Evolutionary conservation across 2,329 filamentous ascomycete genomes (phyloP).

Genomic region (Trichoderma aggressivum): DNA sequence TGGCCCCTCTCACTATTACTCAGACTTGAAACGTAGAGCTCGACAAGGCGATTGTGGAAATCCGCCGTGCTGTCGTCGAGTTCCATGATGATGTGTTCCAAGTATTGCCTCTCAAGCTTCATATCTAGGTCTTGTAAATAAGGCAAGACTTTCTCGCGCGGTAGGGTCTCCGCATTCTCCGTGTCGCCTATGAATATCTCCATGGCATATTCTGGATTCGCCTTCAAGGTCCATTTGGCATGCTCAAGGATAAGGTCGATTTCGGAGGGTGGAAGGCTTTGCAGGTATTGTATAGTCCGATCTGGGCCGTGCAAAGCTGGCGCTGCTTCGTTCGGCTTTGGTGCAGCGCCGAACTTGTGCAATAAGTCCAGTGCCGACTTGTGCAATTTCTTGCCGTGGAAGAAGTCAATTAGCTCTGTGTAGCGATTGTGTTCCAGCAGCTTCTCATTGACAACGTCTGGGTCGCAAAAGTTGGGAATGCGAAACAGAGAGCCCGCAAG

Average conservation of each 20-base stretch:
- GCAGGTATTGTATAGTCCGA: constrained; percentile 84
- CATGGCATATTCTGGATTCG: constrained; percentile 74
- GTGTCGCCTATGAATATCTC: constrained; percentile 91
- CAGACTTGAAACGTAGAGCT: constrained; percentile 62
- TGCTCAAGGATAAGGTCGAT: constrained; percentile 91
- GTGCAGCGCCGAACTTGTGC: constrained; percentile 69
- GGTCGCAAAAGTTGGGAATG: constrained; percentile 95
- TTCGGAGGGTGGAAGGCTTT: constrained; percentile 79
- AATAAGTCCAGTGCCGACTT: constrained; percentile 80
- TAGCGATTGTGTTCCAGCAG: constrained; percentile 85
- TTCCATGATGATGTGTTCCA: constrained; percentile 88
- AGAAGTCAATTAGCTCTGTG: constrained; percentile 93
- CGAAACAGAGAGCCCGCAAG: constrained; percentile 88
- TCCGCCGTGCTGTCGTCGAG: constrained; percentile 80
- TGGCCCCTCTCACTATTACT: constrained; percentile 41
- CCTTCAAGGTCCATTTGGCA: constrained; percentile 78
- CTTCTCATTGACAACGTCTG: constrained; percentile 89
- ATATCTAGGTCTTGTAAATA: constrained; percentile 70
- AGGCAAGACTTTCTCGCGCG: constrained; percentile 68
- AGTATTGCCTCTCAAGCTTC: constrained; percentile 72
- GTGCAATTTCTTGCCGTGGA: constrained; percentile 92
- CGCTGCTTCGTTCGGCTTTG: constrained; percentile 48
- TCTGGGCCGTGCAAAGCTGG: constrained; percentile 71
- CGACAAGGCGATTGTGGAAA: constrained; percentile 80
- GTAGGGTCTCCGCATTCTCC: constrained; percentile 88